Evolutionary conservation across 257 asterid genomes (phyloP).

Genomic region (Thymus mandschuricus): DNA sequence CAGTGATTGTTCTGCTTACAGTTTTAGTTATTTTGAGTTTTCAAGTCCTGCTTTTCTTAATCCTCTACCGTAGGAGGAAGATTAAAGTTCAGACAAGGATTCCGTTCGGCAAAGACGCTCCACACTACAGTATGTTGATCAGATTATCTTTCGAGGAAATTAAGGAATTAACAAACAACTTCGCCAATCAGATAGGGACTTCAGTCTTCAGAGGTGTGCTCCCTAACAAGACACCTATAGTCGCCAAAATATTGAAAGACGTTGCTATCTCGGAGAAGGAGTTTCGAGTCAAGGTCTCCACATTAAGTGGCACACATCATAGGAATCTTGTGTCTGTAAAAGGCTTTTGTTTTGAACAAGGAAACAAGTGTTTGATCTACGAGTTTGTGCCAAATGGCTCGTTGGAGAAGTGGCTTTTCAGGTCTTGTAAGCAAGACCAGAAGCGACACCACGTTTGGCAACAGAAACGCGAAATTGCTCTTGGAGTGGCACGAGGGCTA

Average conservation of each 20-base stretch:
- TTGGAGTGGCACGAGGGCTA: constrained; percentile 59
- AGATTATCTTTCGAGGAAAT: constrained; percentile 56
- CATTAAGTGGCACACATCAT: constrained; percentile 64
- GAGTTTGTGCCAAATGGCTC: constrained; percentile 65
- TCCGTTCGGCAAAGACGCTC: constrained; percentile 63
- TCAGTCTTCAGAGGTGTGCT: constrained; percentile 56
- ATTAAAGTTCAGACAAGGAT: constrained; percentile 41
- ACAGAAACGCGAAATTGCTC: constrained; percentile 52
- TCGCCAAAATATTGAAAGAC: constrained; percentile 54
- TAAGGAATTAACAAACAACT: constrained; percentile 51
- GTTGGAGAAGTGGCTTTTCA: constrained; percentile 55
- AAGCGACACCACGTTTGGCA: constrained; percentile 39
- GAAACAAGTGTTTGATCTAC: constrained; percentile 51
- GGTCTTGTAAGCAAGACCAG: constrained; percentile 11
- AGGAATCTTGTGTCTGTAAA: constrained; percentile 57
- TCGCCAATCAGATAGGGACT: constrained; percentile 45
- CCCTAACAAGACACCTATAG: constrained; percentile 48
- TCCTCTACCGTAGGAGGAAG: constrained; percentile 43
- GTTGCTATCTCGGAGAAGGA: constrained; percentile 57
- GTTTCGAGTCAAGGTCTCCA: constrained; percentile 55
- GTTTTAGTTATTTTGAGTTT: constrained; percentile 40
- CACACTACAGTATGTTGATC: constrained; percentile 55
- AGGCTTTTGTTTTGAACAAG: constrained; percentile 62
- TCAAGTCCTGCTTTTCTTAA: constrained; percentile 45
- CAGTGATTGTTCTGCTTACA: constrained; percentile 49